phyloP scores from a whole-genome alignment of 2,329 filamentous ascomycete species.

The Bipolaris victoriae region DNA sequence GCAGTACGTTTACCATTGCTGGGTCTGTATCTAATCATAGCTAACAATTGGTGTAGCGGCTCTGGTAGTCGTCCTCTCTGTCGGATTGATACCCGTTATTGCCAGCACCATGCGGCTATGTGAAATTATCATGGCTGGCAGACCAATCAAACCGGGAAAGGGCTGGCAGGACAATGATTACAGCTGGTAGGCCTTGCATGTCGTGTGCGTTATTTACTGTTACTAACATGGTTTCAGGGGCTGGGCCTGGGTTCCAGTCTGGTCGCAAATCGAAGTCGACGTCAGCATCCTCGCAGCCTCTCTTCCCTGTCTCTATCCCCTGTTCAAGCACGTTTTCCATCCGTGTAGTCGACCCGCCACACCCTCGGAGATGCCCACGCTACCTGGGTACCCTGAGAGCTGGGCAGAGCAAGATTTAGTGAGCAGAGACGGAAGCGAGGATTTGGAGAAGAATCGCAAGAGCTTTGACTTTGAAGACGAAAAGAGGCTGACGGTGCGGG shows the following conservation, averaged over 20 bases:
- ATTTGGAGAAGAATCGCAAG: conserved; percentile 3
- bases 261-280: conserved; percentile 43
- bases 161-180: conserved; percentile 29
- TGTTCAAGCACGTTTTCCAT: conserved; percentile 26
- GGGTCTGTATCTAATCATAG: too few species aligned
- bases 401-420: conserved; percentile 9
- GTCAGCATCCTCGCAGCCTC: conserved; percentile 37
- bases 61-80: conserved; percentile 34
- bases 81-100: conserved; percentile 35
- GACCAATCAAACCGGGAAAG: conserved; percentile 13
- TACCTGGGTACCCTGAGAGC: conserved; percentile 24
- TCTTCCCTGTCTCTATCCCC: conserved; percentile 34
- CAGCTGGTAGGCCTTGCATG: conserved; percentile 23
- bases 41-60: conserved; percentile 21
- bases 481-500: conserved; percentile 7
- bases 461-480: conserved; percentile 7
- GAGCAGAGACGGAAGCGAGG: conserved; percentile 4
- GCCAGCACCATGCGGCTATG: conserved; percentile 37
- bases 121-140: conserved; percentile 31
- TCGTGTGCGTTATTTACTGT: background rate
- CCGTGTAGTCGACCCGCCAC: conserved; percentile 8
- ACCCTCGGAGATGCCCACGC: conserved; percentile 21
- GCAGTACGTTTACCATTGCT: conserved; percentile 20
- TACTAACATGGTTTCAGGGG: conserved; percentile 18
- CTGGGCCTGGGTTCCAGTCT: conserved; percentile 38